Percentiles rank a stretch among this genome's conserved stretches.
Evolutionary conservation across 2,329 filamentous ascomycete genomes (phyloP).

Genomic region (Ceratocystis alfenasii): DNA sequence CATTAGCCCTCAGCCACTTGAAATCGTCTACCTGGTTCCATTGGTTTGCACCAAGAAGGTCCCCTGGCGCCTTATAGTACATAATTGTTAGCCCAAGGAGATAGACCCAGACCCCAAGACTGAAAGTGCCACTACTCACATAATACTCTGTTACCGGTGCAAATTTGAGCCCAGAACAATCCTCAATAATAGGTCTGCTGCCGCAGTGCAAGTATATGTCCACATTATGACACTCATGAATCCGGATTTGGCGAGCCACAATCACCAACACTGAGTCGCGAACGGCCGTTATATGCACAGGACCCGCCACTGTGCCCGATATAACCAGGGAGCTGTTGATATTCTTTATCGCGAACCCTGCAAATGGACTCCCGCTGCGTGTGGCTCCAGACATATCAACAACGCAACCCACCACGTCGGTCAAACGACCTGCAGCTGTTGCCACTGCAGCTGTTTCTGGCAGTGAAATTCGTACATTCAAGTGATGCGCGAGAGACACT

Average conservation of each 20-base stretch:
- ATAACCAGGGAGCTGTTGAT: conserved; percentile 61
- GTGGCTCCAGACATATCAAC: conserved; percentile 68
- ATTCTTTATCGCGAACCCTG: conserved; percentile 54
- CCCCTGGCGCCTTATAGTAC: conserved; percentile 8
- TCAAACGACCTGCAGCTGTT: conserved; percentile 61
- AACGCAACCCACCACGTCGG: conserved; percentile 56
- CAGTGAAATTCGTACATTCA: conserved; percentile 61
- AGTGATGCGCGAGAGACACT: conserved; percentile 56
- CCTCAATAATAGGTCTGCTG: conserved; percentile 87
- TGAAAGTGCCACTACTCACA: conserved; percentile 33
- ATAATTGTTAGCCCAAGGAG: conserved; percentile 14
- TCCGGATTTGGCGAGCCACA: conserved; percentile 73
- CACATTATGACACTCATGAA: conserved; percentile 75
- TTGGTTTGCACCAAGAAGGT: conserved; percentile 42
- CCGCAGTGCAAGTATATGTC: conserved; percentile 71
- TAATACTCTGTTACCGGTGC: conserved; percentile 59
- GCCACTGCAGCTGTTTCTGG: conserved; percentile 58
- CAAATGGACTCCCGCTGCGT: conserved; percentile 48
- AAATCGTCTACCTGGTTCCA: conserved; percentile 95
- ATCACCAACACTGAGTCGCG: conserved; percentile 65
- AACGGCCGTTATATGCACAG: conserved; percentile 70
- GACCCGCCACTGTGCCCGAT: conserved; percentile 64
- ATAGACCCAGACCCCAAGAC: not conserved
- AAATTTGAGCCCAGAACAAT: conserved; percentile 68
- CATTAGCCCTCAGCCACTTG: conserved; percentile 82